Evolutionary conservation across 2,329 filamentous ascomycete species (phyloP).

Genomic region (Tympanopsis confertula): DNA sequence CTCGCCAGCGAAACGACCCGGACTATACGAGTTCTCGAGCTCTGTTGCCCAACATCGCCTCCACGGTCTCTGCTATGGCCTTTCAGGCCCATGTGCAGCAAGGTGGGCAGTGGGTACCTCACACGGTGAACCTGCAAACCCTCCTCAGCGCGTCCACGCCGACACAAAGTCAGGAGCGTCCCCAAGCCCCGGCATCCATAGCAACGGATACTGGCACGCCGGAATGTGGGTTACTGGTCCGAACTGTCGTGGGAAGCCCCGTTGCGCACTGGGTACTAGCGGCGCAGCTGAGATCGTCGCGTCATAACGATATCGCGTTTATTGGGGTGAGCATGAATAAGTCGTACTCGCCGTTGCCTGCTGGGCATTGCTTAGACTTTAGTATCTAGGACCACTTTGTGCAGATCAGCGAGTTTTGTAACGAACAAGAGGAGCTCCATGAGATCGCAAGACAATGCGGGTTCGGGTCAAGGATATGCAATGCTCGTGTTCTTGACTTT

Average conservation of each 20-base stretch:
- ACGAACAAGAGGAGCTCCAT: conserved; percentile 59
- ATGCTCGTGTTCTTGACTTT: conserved; percentile 64
- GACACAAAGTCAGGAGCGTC: conserved; percentile 5
- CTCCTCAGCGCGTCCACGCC: conserved; percentile 26
- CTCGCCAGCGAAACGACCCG: conserved; percentile 8
- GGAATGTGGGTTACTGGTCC: conserved; percentile 61
- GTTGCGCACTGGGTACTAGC: conserved; percentile 67
- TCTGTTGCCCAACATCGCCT: conserved; percentile 4
- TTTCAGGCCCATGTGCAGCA: conserved; percentile 42
- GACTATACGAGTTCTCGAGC: not conserved
- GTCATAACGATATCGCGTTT: conserved; percentile 73
- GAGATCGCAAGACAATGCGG: conserved; percentile 69
- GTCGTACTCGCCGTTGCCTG: not conserved
- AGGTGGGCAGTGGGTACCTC: conserved; percentile 44
- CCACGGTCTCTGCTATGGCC: conserved; percentile 23
- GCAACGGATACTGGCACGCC: conserved; percentile 25
- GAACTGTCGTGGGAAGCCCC: conserved; percentile 67
- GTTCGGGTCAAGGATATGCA: conserved; percentile 68
- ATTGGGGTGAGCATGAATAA: conserved; percentile 56
- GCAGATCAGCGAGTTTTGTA: conserved; percentile 64
- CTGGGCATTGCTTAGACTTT: conserved; percentile 1
- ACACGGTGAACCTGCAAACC: conserved; percentile 31
- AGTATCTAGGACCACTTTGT: conserved; percentile 58
- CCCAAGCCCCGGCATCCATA: conserved; percentile 14
- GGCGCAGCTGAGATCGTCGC: conserved; percentile 57